A percentile compares a stretch with the other conserved stretches of the same genome.
Evolutionary conservation across 768 basidiomycete species (phyloP).

Genomic region (Naematelia encephala): DNA sequence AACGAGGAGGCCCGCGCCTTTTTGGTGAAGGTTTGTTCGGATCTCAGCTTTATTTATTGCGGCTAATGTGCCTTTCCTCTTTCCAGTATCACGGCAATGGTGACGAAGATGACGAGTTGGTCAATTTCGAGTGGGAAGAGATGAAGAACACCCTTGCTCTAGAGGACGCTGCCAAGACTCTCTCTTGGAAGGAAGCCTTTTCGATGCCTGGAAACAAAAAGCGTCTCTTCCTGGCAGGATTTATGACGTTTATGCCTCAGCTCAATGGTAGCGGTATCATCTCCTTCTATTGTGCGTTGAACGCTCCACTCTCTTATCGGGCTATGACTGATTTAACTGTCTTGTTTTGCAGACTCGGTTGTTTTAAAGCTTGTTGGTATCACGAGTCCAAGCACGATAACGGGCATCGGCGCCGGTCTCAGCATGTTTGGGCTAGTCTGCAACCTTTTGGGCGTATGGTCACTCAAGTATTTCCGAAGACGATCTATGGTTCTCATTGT

Average conservation of each 20-base stretch:
- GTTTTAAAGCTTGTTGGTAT: constrained; percentile 54
- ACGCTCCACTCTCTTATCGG: no score
- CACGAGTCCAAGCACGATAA: constrained; percentile 54
- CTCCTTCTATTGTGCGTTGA: background rate
- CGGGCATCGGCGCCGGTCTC: constrained; percentile 78
- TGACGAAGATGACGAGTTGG: background rate
- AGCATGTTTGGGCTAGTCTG: constrained; percentile 34
- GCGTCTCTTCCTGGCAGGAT: constrained; percentile 49
- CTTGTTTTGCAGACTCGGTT: constrained; percentile 1
- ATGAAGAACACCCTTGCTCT: background rate
- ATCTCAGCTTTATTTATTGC: no score
- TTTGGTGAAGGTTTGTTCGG: no score
- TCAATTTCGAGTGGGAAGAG: background rate
- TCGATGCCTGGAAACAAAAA: constrained; percentile 66
- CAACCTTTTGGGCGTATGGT: constrained; percentile 4
- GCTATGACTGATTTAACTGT: background rate
- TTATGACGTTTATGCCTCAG: constrained; percentile 1
- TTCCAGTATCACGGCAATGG: constrained; percentile 56
- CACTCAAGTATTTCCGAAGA: constrained; percentile 11
- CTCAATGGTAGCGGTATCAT: background rate
- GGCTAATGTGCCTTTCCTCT: no score
- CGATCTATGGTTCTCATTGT: constrained; percentile 10
- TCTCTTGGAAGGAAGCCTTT: constrained; percentile 54
- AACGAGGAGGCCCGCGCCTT: constrained; percentile 63
- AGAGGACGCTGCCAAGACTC: background rate